Base-by-base conservation (phyloP, 495 filamentous ascomycete genomes). In the Rostrohypoxylon terebratum region DNA sequence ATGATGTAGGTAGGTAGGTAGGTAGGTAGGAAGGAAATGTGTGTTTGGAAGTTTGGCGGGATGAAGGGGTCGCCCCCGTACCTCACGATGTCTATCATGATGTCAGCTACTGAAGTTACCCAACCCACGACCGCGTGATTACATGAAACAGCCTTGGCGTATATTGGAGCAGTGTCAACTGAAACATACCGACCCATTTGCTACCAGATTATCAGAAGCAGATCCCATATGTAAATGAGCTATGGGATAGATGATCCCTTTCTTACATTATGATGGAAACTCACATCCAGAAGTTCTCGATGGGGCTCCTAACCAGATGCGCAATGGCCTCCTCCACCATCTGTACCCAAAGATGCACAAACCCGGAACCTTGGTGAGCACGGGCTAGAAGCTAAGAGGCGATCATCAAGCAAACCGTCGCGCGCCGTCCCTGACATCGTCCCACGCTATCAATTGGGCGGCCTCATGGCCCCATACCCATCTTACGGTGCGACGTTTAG, bases 401-500 rank as follows among this genome's bases (percentile, higher is more conserved):
- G 57, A 33, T 48, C 45, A 54, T 71, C 55, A 42, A 64, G 42
- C 10, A 55, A 23, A 23, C 20, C 57, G 62, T 66, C 55, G 55
- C 69, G 59, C 59, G 66, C 66, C 59, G 66, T 63, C 36, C 38
- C 50, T 51, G 20, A 31, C 14, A 65, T 61, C 55, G 57, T 55
- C n/a, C 68, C 40, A 42, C 68, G 42, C 69, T 72, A 72, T 9
- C 16, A n/a, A 7, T 45, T 20, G n/a, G 42, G 59, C 58, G 47
- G 33, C 57, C 48, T 67, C 38, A 50, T 58, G 31, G 63, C 58
- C 36, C 50, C 31, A 34, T 63, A 38, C 54, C 31, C 55, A 61
- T 57, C 20, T 28, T 61, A 31, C 34, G 50, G 25, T 71, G 61
- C 53, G 66, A 53, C 18, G 18, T 51, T 54, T 69, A 63, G 45